Conservation (phyloP, 2,329 filamentous ascomycete species). For the Parafenestella ontariensis region DNA sequence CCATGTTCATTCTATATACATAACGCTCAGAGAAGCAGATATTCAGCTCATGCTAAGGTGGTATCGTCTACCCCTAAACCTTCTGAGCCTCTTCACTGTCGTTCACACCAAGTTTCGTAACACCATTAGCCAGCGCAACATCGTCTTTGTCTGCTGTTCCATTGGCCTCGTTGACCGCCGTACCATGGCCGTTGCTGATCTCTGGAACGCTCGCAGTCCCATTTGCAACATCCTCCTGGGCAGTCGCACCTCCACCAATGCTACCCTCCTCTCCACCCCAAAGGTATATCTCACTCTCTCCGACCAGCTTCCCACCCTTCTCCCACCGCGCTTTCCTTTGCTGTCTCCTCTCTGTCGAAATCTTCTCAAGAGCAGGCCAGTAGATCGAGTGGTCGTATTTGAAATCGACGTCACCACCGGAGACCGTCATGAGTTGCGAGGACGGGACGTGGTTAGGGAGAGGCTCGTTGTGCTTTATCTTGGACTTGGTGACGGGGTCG, state of each 20-base stretch:
- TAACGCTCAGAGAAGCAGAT: neutral
- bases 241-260: slow-evolving; percentile 10
- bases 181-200: neutral
- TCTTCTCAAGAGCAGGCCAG: slow-evolving; percentile 82
- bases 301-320: slow-evolving; percentile 78
- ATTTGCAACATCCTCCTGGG: slow-evolving; percentile 1
- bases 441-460: slow-evolving; percentile 81
- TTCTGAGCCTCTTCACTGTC: neutral
- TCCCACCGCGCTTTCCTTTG: slow-evolving; percentile 76
- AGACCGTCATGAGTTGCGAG: slow-evolving; percentile 80
- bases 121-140: neutral
- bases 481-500: slow-evolving; percentile 89
- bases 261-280: slow-evolving; percentile 65
- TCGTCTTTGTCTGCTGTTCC: slow-evolving; percentile 8
- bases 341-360: slow-evolving; percentile 71
- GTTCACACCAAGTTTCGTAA: neutral
- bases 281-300: slow-evolving; percentile 88
- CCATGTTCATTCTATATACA: neutral
- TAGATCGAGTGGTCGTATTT: slow-evolving; percentile 88
- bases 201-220: neutral
- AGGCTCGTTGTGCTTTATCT: slow-evolving; percentile 97
- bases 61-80: neutral
- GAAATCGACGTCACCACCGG: slow-evolving; percentile 83
- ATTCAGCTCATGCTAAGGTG: neutral
- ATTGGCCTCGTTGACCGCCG: slow-evolving; percentile 2